Percentiles rank a stretch among this genome's conserved stretches.
Conservation (phyloP, 495 filamentous ascomycete genomes). For the Bacidia rubella region DNA sequence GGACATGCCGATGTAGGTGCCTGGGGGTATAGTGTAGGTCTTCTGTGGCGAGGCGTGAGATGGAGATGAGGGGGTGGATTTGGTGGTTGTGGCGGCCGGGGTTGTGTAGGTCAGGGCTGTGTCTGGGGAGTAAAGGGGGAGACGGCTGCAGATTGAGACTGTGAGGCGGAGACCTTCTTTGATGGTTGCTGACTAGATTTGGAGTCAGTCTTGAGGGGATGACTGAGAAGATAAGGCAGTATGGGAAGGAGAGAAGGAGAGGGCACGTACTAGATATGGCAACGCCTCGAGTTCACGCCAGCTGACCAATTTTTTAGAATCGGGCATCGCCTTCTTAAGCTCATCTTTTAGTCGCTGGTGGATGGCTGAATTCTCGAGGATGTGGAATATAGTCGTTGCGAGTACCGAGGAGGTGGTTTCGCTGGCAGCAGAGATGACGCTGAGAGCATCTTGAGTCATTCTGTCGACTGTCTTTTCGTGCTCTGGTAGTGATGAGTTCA, state of each 20-base stretch:
- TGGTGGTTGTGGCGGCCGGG: neutral
- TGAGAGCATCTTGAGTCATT: slow-evolving; percentile 30
- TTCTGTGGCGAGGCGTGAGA: neutral
- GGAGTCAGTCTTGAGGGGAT: neutral
- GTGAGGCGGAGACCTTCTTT: slow-evolving; percentile 31
- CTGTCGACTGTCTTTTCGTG: slow-evolving; percentile 14
- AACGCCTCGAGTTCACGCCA: slow-evolving; percentile 21
- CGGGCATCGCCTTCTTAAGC: slow-evolving; percentile 17
- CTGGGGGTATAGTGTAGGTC: slow-evolving; percentile 13
- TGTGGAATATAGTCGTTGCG: slow-evolving; percentile 18
- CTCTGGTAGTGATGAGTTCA: slow-evolving; percentile 5
- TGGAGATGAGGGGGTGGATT: slow-evolving; percentile 12
- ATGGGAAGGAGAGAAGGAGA: neutral
- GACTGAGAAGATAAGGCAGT: neutral
- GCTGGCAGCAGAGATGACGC: slow-evolving; percentile 33
- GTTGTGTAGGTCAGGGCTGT: slow-evolving; percentile 11
- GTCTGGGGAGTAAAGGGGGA: slow-evolving; percentile 18
- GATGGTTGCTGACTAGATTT: slow-evolving; percentile 21
- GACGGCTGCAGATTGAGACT: slow-evolving; percentile 18
- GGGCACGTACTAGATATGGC: slow-evolving; percentile 22
- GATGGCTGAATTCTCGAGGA: slow-evolving; percentile 15
- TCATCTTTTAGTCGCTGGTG: slow-evolving; percentile 15
- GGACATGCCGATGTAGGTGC: slow-evolving; percentile 12
- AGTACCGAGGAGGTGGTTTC: slow-evolving; percentile 33
- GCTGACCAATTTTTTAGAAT: slow-evolving; percentile 8